Percentiles rank a stretch among this genome's conserved stretches.
Conservation (phyloP, 345 rosid genomes). For the Ricinus communis region DNA sequence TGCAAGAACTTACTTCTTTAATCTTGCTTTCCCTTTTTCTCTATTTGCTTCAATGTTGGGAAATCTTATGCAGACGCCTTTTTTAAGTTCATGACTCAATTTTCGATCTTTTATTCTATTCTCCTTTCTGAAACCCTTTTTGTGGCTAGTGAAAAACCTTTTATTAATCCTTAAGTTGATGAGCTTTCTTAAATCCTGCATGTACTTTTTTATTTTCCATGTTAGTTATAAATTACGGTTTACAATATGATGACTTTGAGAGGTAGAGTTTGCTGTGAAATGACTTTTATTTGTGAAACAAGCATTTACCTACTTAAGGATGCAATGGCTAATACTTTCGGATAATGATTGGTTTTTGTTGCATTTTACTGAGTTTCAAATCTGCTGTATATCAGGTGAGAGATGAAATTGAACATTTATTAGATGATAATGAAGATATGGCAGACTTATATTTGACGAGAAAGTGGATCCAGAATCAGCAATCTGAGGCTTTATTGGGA, state of each 20-base stretch:
- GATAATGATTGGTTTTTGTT: not conserved
- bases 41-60: not conserved
- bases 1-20: not conserved
- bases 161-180: not conserved
- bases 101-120: not conserved
- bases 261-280: not conserved
- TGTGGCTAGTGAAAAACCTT: not conserved
- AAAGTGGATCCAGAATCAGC: slow-evolving; percentile 78
- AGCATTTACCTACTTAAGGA: not conserved
- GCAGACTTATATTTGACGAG: slow-evolving; percentile 75
- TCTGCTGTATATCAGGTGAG: slow-evolving; percentile 55
- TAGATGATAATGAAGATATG: slow-evolving; percentile 93
- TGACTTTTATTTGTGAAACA: not conserved
- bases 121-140: not conserved
- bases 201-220: not conserved
- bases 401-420: slow-evolving; percentile 81
- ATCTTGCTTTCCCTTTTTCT: not conserved
- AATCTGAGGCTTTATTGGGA: slow-evolving; percentile 53
- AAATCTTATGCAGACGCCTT: not conserved
- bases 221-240: not conserved
- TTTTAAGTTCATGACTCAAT: not conserved
- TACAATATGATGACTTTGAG: not conserved
- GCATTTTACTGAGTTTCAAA: not conserved
- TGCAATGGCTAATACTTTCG: slow-evolving; percentile 1
- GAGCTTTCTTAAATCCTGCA: not conserved